Percentiles rank a stretch among this genome's conserved stretches.
phyloP scores from a whole-genome alignment of 2,329 filamentous ascomycete genomes.

The Samsoniella hepiali region DNA sequence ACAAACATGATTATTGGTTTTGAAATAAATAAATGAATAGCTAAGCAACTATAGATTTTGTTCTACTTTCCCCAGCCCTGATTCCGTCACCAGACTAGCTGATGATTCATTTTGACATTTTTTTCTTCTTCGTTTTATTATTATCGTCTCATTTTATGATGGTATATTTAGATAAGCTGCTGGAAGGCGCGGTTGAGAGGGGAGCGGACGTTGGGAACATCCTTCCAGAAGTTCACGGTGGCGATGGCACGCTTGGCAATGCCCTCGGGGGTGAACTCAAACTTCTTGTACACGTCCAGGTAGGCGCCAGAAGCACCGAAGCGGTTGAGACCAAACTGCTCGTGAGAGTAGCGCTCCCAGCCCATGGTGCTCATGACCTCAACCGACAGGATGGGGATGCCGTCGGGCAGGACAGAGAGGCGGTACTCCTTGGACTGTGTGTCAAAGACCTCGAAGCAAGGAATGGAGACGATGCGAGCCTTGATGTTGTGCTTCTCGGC shows the following conservation, averaged over 20 bases:
- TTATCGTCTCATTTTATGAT: background rate
- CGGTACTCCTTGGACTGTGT: constrained; percentile 91
- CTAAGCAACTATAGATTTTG: background rate
- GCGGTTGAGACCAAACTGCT: constrained; percentile 98
- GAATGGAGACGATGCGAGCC: constrained; percentile 90
- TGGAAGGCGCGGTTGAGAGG: constrained; percentile 97
- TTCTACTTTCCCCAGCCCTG: background rate
- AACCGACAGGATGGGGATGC: constrained; percentile 87
- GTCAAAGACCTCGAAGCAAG: constrained; percentile 97
- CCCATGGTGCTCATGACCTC: constrained; percentile 97
- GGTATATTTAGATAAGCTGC: constrained; percentile 76
- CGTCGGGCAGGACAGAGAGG: constrained; percentile 87
- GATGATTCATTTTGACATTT: background rate
- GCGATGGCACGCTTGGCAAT: constrained; percentile 90
- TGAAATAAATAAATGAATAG: background rate
- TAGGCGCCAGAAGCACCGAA: constrained; percentile 97
- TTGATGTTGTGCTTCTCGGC: constrained; percentile 83
- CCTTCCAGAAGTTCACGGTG: constrained; percentile 98
- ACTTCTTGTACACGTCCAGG: constrained; percentile 99
- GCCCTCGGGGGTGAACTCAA: constrained; percentile 97
- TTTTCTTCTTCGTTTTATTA: background rate
- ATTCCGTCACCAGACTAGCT: background rate
- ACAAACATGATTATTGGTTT: background rate
- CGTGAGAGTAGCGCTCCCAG: constrained; percentile 98
- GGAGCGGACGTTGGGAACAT: constrained; percentile 81